These are phyloP conservation scores for Heterobasidion annosum DNA, from an alignment of 1,284 basidiomycete genomes.

Conservation along the genomic window DNA sequence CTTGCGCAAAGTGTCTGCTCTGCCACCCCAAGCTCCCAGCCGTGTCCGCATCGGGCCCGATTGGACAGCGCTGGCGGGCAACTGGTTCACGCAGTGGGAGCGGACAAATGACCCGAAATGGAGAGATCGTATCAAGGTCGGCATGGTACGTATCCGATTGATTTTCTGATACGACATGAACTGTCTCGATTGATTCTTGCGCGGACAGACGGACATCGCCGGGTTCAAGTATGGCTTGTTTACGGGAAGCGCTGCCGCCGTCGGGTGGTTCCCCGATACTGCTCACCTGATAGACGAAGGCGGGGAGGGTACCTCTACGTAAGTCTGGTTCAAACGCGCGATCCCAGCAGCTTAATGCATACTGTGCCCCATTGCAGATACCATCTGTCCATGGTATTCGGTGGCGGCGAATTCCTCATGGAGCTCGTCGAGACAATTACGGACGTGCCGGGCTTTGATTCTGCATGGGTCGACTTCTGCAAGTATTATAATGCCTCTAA, in stretches of 20 bases:
- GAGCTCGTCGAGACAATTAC: slow-evolving; percentile 29
- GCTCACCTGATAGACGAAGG: slow-evolving; percentile 31
- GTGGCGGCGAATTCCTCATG: slow-evolving; percentile 35
- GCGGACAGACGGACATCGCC: slow-evolving; percentile 23
- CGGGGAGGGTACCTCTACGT: slow-evolving; percentile 25
- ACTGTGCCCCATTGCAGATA: slow-evolving; percentile 16
- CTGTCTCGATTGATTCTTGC: not conserved
- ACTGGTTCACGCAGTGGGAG: slow-evolving; percentile 37
- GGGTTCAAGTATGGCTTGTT: slow-evolving; percentile 29
- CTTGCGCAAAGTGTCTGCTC: slow-evolving; percentile 27
- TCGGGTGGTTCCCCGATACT: slow-evolving; percentile 33
- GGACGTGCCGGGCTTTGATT: slow-evolving; percentile 29
- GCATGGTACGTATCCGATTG: slow-evolving; percentile 23
- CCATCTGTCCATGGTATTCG: slow-evolving; percentile 31
- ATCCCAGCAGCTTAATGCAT: not conserved
- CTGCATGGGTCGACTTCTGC: slow-evolving; percentile 34
- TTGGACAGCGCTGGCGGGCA: slow-evolving; percentile 31
- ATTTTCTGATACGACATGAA: not conserved
- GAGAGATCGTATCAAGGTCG: slow-evolving; percentile 27
- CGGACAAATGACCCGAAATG: slow-evolving; percentile 30
- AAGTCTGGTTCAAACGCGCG: slow-evolving; percentile 9
- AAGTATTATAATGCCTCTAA: slow-evolving; percentile 26
- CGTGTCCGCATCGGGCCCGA: slow-evolving; percentile 32
- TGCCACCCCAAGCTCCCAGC: slow-evolving; percentile 28
- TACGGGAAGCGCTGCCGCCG: slow-evolving; percentile 27